Conservation (phyloP, 1,284 basidiomycete species). For the Cutaneotrichosporon sp. region DNA sequence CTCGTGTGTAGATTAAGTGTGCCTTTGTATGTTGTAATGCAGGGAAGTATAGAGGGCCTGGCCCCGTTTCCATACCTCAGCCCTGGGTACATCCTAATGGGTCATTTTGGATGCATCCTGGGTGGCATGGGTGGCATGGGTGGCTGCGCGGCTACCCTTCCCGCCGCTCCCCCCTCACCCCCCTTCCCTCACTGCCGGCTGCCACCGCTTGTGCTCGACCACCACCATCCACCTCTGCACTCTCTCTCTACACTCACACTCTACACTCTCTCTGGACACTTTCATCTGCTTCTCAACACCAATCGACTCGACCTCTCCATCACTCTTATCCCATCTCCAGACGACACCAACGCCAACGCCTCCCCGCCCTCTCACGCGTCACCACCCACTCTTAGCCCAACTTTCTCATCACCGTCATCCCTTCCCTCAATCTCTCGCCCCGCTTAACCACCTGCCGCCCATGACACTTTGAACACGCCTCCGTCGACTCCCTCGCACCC, state of each 20-base stretch:
- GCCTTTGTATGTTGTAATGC: not conserved
- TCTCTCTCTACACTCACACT: not conserved
- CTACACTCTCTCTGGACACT: not conserved
- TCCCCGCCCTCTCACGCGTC: not conserved
- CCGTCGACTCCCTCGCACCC: not conserved
- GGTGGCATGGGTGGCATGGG: not conserved
- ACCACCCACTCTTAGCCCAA: not conserved
- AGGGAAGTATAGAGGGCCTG: not conserved
- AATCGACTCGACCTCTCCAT: not conserved
- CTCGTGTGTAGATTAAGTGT: not conserved
- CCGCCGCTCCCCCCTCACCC: not conserved
- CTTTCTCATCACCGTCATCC: not conserved
- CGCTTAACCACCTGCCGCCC: not conserved
- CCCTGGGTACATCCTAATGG: not conserved
- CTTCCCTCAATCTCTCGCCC: not conserved
- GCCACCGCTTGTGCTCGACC: no score
- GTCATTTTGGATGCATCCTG: no score
- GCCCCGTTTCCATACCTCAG: not conserved
- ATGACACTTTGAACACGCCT: slow-evolving; percentile 2
- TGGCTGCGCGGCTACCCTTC: not conserved
- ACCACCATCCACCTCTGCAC: not conserved
- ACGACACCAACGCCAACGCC: not conserved
- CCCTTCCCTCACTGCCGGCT: no score
- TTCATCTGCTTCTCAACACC: not conserved
- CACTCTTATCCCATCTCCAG: no score